phyloP scores from a whole-genome alignment of 2,329 filamentous ascomycete genomes.

The Fulvia fulva region DNA sequence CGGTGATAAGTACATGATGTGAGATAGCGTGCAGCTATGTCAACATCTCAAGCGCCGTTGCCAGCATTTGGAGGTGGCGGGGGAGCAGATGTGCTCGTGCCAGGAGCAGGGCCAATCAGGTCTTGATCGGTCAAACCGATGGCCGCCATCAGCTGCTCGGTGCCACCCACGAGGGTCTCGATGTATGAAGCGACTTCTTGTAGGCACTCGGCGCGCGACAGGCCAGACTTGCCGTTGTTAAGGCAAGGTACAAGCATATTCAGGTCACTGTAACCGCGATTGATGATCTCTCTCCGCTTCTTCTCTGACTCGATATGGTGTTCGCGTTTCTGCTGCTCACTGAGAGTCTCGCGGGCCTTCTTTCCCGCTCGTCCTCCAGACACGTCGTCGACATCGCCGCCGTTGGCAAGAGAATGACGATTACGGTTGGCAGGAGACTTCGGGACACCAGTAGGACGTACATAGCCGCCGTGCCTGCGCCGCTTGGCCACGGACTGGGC shows the following conservation, averaged over 20 bases:
- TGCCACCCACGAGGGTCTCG: conserved; percentile 67
- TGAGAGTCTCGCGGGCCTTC: conserved; percentile 51
- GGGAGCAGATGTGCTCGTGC: not conserved
- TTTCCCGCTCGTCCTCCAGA: conserved; percentile 1
- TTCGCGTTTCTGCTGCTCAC: conserved; percentile 74
- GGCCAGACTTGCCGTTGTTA: conserved; percentile 57
- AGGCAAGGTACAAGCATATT: conserved; percentile 71
- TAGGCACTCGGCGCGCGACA: conserved; percentile 79
- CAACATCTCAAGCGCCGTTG: not conserved
- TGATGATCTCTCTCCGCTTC: conserved; percentile 76
- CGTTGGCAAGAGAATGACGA: not conserved
- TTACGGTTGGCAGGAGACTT: not conserved
- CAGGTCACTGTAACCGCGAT: conserved; percentile 78
- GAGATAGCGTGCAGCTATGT: not conserved
- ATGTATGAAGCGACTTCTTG: conserved; percentile 73
- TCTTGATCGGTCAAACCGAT: not conserved
- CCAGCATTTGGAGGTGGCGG: not conserved
- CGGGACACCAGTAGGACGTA: not conserved
- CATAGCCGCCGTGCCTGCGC: not conserved
- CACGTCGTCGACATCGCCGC: not conserved
- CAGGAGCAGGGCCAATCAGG: not conserved
- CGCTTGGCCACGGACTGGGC: not conserved
- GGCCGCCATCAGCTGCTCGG: conserved; percentile 37
- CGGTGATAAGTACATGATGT: not conserved
- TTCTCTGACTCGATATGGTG: conserved; percentile 88